These are phyloP conservation scores for Mitragyna speciosa DNA, from an alignment of 257 asterid species.

Conservation along the genomic window DNA sequence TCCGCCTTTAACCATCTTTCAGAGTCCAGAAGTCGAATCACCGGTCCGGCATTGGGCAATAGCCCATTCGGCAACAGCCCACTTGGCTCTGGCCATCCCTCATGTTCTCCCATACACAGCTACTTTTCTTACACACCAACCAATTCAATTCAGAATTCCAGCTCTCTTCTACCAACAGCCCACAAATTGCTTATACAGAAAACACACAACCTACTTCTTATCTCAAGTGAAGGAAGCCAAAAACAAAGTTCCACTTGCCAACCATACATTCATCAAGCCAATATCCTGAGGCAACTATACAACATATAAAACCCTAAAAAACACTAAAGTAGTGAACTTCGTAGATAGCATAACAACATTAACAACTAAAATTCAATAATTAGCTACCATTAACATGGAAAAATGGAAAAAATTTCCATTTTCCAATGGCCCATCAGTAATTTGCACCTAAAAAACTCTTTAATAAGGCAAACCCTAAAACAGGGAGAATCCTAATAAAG, in stretches of 20 bases:
- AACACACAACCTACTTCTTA: neutral
- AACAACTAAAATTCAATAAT: neutral
- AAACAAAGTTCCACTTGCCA: slow-evolving; percentile 2
- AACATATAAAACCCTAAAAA: slow-evolving; percentile 12
- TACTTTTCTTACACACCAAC: slow-evolving; percentile 27
- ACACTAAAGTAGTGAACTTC: slow-evolving; percentile 2
- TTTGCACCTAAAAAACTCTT: neutral
- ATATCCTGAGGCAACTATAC: neutral
- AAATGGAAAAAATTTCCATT: neutral
- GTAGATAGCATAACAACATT: neutral
- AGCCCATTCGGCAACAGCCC: slow-evolving; percentile 79
- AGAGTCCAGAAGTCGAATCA: slow-evolving; percentile 52
- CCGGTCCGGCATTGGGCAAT: slow-evolving; percentile 65
- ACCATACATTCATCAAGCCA: neutral
- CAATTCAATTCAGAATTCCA: slow-evolving; percentile 17
- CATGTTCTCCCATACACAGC: slow-evolving; percentile 84
- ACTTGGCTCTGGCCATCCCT: slow-evolving; percentile 69
- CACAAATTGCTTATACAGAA: slow-evolving; percentile 2
- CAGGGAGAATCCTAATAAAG: neutral
- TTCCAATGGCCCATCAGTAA: neutral
- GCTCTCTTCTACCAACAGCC: slow-evolving; percentile 10
- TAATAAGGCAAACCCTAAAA: slow-evolving; percentile 3
- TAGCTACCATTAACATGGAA: neutral
- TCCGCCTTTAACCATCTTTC: slow-evolving; percentile 89
- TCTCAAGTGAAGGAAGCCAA: slow-evolving; percentile 4